Base-by-base conservation (phyloP, 495 filamentous ascomycete genomes). In the Hypoxylon perforatum region DNA sequence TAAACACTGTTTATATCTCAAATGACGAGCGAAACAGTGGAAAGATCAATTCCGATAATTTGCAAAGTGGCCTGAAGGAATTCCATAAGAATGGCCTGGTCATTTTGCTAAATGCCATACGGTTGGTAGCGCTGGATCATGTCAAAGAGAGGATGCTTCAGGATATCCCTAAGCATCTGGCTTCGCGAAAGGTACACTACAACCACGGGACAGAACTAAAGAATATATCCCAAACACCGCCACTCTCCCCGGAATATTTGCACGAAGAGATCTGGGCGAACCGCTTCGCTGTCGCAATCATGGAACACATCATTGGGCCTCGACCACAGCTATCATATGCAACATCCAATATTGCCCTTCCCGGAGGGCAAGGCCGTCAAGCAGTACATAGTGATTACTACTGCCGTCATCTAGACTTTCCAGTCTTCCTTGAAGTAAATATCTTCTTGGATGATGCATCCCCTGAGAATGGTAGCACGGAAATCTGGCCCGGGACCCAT, bases 401-500 rank as follows among this genome's bases (percentile, higher is more conserved):
- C 12, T 38, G 35, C 35, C 4, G 35, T 10, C 35, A 38, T 38
- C 35, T 38, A 38, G 35, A 38, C 35, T 38, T 38, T 10, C 35
- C 35, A 3, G 35, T 38, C 35, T 38, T 38, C 35, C 35, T 38
- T 38, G 4, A 38, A 38, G 9, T 11, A 38, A 12, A 10, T 38
- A 38, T 38, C 12, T 38, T 38, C 35, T 38, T 38, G 12, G 35
- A 38, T 10, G 35, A 38, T 38, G 35, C 12, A 38, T 61, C 76
- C 0, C 66, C 77, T 1, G 73, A 82, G 55, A 86, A 85, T 44
- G 85, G 85, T 1, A 77, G 74, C 0, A 86, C 84, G 0, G 85
- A 87, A 52, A 55, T 86, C 6, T 86, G 83, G 84, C 74, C 84
- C 5, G 84, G 84, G 1, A 86, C 81, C 6, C 84, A 86, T 63